These are phyloP conservation scores for Plasmopara halstedii DNA, from an alignment of 352 stramenopile species.

Conservation along the genomic window DNA sequence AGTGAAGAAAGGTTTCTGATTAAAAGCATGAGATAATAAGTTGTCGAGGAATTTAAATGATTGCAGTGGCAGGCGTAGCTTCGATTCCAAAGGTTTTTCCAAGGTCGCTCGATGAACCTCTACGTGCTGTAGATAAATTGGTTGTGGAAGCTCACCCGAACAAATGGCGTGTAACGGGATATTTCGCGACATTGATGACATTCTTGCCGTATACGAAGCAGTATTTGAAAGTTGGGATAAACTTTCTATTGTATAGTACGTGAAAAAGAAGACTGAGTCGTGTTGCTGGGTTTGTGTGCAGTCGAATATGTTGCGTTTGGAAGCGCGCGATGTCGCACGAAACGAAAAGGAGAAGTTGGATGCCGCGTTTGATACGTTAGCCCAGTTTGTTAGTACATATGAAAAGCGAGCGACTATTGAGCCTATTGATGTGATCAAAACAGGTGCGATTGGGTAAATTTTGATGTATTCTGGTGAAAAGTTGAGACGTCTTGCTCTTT, in stretches of 20 bases:
- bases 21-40: too few relatives aligned
- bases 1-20: constrained; percentile 7
- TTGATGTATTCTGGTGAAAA: background rate
- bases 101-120: constrained; percentile 61
- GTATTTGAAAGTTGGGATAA: constrained; percentile 57
- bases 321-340: constrained; percentile 62
- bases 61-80: constrained; percentile 38
- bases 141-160: constrained; percentile 81
- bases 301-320: constrained; percentile 81
- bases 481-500: background rate
- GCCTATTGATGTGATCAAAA: constrained; percentile 45
- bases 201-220: constrained; percentile 86
- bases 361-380: constrained; percentile 21
- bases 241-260: background rate
- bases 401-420: constrained; percentile 22
- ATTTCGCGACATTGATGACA: constrained; percentile 83
- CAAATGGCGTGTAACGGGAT: constrained; percentile 84
- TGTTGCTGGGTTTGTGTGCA: constrained; percentile 11
- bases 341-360: constrained; percentile 57
- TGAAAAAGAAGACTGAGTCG: background rate
- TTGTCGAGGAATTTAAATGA: too few relatives aligned
- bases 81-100: constrained; percentile 81
- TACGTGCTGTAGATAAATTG: constrained; percentile 70
- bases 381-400: constrained; percentile 33
- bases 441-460: constrained; percentile 23